A percentile compares a stretch with the other conserved stretches of the same genome.
Evolutionary conservation across 192 early-diverging fungal genomes (phyloP).

Genomic region (Rhizoclosmatium sp.): DNA sequence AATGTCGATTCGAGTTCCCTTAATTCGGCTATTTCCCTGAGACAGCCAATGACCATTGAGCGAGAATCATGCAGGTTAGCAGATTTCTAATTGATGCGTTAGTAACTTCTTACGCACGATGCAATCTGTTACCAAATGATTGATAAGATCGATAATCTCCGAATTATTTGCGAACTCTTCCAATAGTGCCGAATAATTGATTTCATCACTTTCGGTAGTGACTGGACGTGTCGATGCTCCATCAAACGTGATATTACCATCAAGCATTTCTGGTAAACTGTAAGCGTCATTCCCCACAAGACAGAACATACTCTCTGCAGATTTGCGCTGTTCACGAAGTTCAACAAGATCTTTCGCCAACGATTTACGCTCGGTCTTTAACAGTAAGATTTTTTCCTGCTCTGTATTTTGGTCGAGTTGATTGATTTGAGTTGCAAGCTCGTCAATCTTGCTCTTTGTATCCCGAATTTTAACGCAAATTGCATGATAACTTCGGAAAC

Average conservation of each 20-base stretch:
- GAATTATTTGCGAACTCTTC: slow-evolving; percentile 24
- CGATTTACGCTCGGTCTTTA: slow-evolving; percentile 13
- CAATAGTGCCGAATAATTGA: slow-evolving; percentile 29
- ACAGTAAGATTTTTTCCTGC: background rate
- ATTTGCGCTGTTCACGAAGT: slow-evolving; percentile 26
- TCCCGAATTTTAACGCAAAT: slow-evolving; percentile 38
- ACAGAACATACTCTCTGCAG: background rate
- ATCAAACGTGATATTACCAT: background rate
- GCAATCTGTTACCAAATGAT: slow-evolving; percentile 27
- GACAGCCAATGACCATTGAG: slow-evolving; percentile 22
- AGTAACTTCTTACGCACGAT: background rate
- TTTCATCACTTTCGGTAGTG: slow-evolving; percentile 23
- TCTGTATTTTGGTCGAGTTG: slow-evolving; percentile 2
- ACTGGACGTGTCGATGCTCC: slow-evolving; percentile 14
- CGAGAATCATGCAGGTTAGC: slow-evolving; percentile 26
- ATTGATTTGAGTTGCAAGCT: slow-evolving; percentile 22
- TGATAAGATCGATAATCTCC: slow-evolving; percentile 23
- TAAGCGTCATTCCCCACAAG: background rate
- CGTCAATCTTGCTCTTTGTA: slow-evolving; percentile 28
- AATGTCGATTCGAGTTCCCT: slow-evolving; percentile 8
- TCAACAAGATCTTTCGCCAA: slow-evolving; percentile 11
- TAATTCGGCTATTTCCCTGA: slow-evolving; percentile 24
- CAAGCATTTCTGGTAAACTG: background rate
- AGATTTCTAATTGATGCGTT: background rate
- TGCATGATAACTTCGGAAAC: slow-evolving; percentile 42